These are phyloP conservation scores for Dillenia suffruticosa DNA, from an alignment of 164 flowering plant species.

Conservation along the genomic window DNA sequence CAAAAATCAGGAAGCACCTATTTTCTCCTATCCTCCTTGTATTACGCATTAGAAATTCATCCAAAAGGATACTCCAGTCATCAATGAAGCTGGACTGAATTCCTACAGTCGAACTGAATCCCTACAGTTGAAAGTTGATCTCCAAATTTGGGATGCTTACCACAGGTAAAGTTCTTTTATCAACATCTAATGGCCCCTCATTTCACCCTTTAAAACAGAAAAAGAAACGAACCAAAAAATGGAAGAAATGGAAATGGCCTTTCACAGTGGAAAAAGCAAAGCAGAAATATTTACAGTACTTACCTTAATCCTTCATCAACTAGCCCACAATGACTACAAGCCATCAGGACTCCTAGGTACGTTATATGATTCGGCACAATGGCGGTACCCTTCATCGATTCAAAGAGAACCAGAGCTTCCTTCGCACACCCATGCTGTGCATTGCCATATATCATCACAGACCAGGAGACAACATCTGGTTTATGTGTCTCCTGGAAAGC, in stretches of 20 bases:
- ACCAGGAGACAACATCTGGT: conserved; percentile 50
- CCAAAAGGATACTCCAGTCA: too few species aligned
- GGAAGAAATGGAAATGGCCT: too few species aligned
- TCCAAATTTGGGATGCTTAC: too few species aligned
- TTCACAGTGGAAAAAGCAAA: too few species aligned
- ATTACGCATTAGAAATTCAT: too few species aligned
- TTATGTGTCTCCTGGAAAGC: conserved; percentile 32
- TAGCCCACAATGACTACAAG: conserved; percentile 67
- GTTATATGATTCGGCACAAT: conserved; percentile 46
- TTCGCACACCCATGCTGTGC: conserved; percentile 60
- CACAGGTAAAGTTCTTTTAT: too few species aligned
- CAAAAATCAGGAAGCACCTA: too few species aligned
- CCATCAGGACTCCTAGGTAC: conserved; percentile 50
- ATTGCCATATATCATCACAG: conserved; percentile 44
- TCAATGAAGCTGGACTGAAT: too few species aligned
- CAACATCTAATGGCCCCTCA: too few species aligned
- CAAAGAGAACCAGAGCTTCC: conserved; percentile 41
- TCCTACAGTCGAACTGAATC: too few species aligned
- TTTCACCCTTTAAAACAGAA: neutral
- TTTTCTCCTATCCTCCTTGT: too few species aligned
- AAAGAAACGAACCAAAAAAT: neutral
- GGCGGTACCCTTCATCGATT: conserved; percentile 34
- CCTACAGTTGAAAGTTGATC: too few species aligned
- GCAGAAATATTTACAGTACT: neutral
- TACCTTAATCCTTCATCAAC: conserved; percentile 56